Evolutionary conservation across 345 rosid species (phyloP).

Genomic region (Odontarrhena argentea): DNA sequence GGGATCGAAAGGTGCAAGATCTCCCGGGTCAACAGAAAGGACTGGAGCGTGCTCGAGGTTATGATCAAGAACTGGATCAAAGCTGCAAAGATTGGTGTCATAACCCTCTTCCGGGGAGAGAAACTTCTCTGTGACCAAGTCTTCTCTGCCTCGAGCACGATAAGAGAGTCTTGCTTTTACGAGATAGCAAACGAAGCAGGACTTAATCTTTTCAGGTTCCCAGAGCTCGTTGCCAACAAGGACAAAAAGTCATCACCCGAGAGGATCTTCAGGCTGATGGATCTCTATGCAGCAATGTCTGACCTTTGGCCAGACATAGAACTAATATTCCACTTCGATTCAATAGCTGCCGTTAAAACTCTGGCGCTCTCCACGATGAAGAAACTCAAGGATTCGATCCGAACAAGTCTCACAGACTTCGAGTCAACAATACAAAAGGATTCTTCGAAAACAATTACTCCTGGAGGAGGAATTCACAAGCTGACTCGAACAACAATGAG

Average conservation of each 20-base stretch:
- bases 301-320: constrained; percentile 70
- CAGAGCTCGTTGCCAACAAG: constrained; percentile 56
- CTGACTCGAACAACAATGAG: constrained; percentile 63
- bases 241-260: constrained; percentile 49
- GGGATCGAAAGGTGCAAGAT: constrained; percentile 51
- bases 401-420: constrained; percentile 46
- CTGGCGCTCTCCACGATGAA: constrained; percentile 55
- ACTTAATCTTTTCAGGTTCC: constrained; percentile 57
- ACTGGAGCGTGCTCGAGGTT: constrained; percentile 51
- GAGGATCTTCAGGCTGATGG: constrained; percentile 61
- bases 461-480: constrained; percentile 74
- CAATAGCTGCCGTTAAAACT: constrained; percentile 49
- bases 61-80: constrained; percentile 68
- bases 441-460: constrained; percentile 44
- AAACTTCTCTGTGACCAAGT: constrained; percentile 68
- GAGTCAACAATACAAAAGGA: constrained; percentile 56
- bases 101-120: constrained; percentile 62
- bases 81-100: constrained; percentile 63
- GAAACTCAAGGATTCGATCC: constrained; percentile 53
- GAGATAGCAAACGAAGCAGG: constrained; percentile 69
- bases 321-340: constrained; percentile 57
- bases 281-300: constrained; percentile 59
- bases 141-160: constrained; percentile 51
- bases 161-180: constrained; percentile 66
- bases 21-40: constrained; percentile 54